A percentile compares a stretch with the other conserved stretches of the same genome.
Evolutionary conservation across 2,329 filamentous ascomycete species (phyloP).

Genomic region (Blumeria hordei): DNA sequence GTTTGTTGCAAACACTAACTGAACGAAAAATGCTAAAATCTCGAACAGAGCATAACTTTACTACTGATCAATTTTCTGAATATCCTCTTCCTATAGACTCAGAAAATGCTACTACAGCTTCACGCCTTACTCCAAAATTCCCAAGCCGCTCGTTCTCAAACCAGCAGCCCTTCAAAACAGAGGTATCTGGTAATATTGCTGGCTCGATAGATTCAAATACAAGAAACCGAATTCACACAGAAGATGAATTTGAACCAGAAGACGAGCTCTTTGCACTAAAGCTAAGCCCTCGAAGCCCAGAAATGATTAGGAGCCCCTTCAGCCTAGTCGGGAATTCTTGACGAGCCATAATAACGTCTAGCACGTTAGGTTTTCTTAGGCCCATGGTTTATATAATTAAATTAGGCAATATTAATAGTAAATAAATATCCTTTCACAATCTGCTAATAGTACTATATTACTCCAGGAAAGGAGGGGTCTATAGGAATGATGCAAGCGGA

Average conservation of each 20-base stretch:
- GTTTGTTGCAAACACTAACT: slow-evolving; percentile 25
- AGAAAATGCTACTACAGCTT: slow-evolving; percentile 37
- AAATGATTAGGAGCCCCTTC: slow-evolving; percentile 69
- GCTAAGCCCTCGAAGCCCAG: slow-evolving; percentile 64
- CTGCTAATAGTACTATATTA: no score
- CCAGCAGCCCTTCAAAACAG: slow-evolving; percentile 5
- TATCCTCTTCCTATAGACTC: slow-evolving; percentile 32
- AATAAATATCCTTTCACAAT: no score
- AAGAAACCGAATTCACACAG: slow-evolving; percentile 14
- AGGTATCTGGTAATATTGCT: slow-evolving; percentile 5
- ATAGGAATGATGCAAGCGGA: no score
- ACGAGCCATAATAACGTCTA: no score
- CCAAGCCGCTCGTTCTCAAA: slow-evolving; percentile 17
- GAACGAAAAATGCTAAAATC: neutral
- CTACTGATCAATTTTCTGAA: neutral
- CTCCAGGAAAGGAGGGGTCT: no score
- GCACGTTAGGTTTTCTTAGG: no score
- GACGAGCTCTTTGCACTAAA: slow-evolving; percentile 75
- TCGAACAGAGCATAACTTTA: neutral
- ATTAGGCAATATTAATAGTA: no score
- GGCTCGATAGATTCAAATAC: slow-evolving; percentile 17
- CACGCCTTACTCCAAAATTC: slow-evolving; percentile 28
- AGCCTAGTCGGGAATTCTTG: slow-evolving; percentile 14
- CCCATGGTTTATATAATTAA: no score
- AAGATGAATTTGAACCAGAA: slow-evolving; percentile 28